Percentiles rank a stretch among this genome's conserved stretches.
phyloP scores from a whole-genome alignment of 2,329 filamentous ascomycete genomes.

The Dothideomycetes sp. region DNA sequence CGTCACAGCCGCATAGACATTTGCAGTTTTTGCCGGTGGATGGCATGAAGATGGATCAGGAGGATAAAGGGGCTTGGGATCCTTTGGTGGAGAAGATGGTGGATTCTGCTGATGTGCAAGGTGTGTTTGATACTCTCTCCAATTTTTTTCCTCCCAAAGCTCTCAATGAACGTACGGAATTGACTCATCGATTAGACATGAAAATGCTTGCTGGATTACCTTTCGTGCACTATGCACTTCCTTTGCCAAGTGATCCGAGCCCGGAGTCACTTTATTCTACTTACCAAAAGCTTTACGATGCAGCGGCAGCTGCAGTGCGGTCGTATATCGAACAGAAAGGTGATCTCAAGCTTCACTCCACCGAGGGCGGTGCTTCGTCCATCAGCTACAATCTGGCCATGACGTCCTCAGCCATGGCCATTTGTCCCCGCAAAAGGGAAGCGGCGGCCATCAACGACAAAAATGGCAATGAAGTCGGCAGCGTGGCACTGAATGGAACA shows the following conservation, averaged over 20 bases:
- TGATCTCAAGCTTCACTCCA: constrained; percentile 21
- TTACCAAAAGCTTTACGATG: constrained; percentile 28
- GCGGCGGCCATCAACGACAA: constrained; percentile 33
- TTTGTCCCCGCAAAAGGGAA: constrained; percentile 43
- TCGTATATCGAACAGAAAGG: constrained; percentile 32
- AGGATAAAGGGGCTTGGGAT: constrained; percentile 29
- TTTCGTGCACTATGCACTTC: constrained; percentile 40
- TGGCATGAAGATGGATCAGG: constrained; percentile 44
- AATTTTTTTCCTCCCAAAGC: no score
- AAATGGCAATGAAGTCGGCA: constrained; percentile 29
- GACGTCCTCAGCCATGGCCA: constrained; percentile 45
- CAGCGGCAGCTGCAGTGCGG: constrained; percentile 27
- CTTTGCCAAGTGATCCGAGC: constrained; percentile 33
- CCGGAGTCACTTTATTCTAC: constrained; percentile 26
- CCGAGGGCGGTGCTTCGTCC: constrained; percentile 30
- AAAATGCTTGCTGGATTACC: constrained; percentile 28
- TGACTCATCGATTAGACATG: no score
- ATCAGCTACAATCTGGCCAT: constrained; percentile 53
- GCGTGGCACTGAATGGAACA: constrained; percentile 48
- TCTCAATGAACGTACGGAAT: no score
- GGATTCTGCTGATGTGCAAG: constrained; percentile 5
- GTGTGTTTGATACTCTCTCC: background rate
- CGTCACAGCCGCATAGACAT: constrained; percentile 63
- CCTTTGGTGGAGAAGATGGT: constrained; percentile 40
- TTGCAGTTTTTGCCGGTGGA: constrained; percentile 61